Conservation (phyloP, 148 eudicot species). For the Cornus controversa region DNA sequence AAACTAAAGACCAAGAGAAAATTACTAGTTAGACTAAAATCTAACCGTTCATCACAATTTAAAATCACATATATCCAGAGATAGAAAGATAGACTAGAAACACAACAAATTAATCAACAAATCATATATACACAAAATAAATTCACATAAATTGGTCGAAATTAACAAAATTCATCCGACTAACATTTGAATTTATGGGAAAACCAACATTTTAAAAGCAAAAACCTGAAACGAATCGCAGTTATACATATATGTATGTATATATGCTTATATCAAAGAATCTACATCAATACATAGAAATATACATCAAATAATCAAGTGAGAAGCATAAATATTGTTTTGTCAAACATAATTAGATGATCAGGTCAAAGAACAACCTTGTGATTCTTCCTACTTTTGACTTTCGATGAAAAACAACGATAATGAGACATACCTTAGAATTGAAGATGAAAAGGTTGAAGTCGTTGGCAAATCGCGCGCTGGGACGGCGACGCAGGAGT, state of each 20-base stretch:
- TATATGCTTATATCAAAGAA: background rate
- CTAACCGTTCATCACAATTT: background rate
- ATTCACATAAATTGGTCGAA: background rate
- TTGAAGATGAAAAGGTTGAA: background rate
- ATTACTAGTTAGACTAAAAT: background rate
- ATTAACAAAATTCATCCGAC: background rate
- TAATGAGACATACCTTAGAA: background rate
- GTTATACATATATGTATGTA: background rate
- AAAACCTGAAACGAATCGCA: no score
- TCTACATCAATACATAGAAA: no score
- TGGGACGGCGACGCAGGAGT: no score
- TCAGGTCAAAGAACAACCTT: background rate
- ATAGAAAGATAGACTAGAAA: background rate
- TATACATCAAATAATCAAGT: background rate
- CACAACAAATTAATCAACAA: background rate
- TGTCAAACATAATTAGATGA: background rate
- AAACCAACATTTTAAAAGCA: no score
- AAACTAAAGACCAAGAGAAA: background rate
- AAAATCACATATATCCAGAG: background rate
- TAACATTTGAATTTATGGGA: background rate
- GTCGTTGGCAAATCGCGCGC: no score
- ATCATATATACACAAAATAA: background rate
- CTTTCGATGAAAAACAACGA: background rate
- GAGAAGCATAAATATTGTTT: background rate
- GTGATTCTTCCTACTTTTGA: background rate